These are phyloP conservation scores for Cavenderia fasciculata DNA, from an alignment of 78 protist species.

Conservation along the genomic window DNA sequence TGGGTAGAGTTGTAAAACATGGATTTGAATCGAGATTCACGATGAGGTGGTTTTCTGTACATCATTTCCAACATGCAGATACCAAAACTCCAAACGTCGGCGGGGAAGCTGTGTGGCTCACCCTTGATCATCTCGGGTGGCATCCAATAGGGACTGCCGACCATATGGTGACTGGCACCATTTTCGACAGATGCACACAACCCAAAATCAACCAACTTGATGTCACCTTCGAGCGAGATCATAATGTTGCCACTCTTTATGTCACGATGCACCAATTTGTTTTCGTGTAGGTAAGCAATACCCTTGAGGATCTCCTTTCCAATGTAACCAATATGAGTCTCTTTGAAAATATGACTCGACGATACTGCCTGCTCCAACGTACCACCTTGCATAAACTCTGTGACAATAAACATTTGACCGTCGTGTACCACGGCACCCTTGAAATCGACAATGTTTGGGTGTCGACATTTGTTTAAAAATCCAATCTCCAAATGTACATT, in stretches of 20 bases:
- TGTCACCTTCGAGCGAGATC: slow-evolving; percentile 63
- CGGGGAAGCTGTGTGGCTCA: slow-evolving; percentile 23
- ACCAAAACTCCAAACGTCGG: slow-evolving; percentile 83
- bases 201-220: slow-evolving; percentile 81
- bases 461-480: slow-evolving; percentile 32
- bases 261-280: slow-evolving; percentile 68
- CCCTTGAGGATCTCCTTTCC: slow-evolving; percentile 58
- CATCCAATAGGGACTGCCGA: slow-evolving; percentile 70
- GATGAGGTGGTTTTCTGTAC: slow-evolving; percentile 58
- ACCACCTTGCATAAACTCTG: slow-evolving; percentile 59
- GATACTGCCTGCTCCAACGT: slow-evolving; percentile 41
- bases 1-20: slow-evolving; percentile 49
- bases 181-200: slow-evolving; percentile 42
- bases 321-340: slow-evolving; percentile 61
- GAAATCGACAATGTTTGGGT: slow-evolving; percentile 34
- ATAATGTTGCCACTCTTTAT: slow-evolving; percentile 70
- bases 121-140: slow-evolving; percentile 74
- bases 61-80: slow-evolving; percentile 70
- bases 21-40: slow-evolving; percentile 47
- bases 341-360: slow-evolving; percentile 31
- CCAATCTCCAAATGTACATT: slow-evolving; percentile 45
- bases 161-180: slow-evolving; percentile 25
- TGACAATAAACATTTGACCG: slow-evolving; percentile 28
- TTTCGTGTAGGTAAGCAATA: slow-evolving; percentile 47
- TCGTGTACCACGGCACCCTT: slow-evolving; percentile 24